A percentile compares a stretch with the other conserved stretches of the same genome.
Conservation (phyloP, 2,329 filamentous ascomycete species). For the Clonostachys solani region DNA sequence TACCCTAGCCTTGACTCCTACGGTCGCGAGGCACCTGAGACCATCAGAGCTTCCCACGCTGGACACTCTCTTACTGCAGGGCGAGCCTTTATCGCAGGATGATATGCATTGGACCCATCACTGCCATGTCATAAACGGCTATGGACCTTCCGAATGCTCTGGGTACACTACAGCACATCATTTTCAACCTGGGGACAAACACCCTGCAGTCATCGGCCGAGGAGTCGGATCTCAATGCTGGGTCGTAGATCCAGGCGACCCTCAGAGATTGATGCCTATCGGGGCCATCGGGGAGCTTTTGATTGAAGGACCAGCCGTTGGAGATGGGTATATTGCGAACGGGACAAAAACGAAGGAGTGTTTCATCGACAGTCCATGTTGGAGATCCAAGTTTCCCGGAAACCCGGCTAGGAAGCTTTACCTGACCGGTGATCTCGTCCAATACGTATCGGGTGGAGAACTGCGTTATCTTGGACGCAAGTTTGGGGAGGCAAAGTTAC, state of each 20-base stretch:
- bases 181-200: not conserved
- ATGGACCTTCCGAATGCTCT: conserved; percentile 11
- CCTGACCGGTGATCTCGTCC: conserved; percentile 4
- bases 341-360: conserved; percentile 16
- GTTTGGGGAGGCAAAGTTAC: conserved; percentile 39
- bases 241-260: conserved; percentile 9
- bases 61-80: conserved; percentile 4
- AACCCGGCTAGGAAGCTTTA: conserved; percentile 5
- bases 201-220: conserved; percentile 2
- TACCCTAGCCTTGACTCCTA: not conserved
- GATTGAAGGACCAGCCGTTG: conserved; percentile 26
- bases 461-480: not conserved
- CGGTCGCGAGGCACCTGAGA: not conserved
- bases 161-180: not conserved
- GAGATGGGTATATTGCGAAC: conserved; percentile 40
- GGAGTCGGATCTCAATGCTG: conserved; percentile 5
- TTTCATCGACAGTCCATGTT: not conserved
- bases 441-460: not conserved
- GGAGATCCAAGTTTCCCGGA: not conserved
- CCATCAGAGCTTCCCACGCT: conserved; percentile 2
- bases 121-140: conserved; percentile 4
- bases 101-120: not conserved
- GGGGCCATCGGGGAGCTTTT: conserved; percentile 9
- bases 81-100: conserved; percentile 3
- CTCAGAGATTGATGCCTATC: conserved; percentile 1